phyloP scores from a whole-genome alignment of 73 alveolate genomes.

The Stentor coeruleus region DNA sequence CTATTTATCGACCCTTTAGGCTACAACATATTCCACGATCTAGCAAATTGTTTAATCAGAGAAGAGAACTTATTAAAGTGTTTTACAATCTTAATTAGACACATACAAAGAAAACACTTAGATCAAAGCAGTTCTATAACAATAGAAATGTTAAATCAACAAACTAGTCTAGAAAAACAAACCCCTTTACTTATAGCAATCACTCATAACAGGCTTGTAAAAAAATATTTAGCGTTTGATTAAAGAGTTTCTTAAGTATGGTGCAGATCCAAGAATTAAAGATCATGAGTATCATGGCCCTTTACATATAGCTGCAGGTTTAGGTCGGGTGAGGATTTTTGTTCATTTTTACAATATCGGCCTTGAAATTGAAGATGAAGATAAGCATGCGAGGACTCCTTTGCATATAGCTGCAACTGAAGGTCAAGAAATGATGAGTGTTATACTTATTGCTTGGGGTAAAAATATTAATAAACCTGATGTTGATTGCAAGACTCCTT shows the following conservation, averaged over 20 bases:
- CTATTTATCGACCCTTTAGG: not conserved
- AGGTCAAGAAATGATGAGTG: constrained; percentile 58
- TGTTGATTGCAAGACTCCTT: constrained; percentile 72
- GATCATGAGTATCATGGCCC: constrained; percentile 62
- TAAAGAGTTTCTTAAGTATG: not conserved
- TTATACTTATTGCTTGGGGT: constrained; percentile 65
- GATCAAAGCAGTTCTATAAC: not conserved
- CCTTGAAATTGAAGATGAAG: constrained; percentile 58
- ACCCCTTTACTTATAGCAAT: constrained; percentile 18
- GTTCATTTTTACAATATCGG: constrained; percentile 34
- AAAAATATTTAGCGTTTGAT: not conserved
- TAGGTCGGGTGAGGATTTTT: not conserved
- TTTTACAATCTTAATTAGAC: not conserved
- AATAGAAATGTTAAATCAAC: not conserved
- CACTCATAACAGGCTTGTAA: not conserved
- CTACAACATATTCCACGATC: not conserved
- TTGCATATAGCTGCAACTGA: constrained; percentile 85
- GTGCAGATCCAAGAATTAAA: constrained; percentile 2
- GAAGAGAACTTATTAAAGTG: not conserved
- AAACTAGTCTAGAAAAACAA: not conserved
- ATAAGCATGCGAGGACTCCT: constrained; percentile 66
- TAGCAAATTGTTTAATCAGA: not conserved
- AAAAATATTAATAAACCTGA: constrained; percentile 53
- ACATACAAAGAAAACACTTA: not conserved
- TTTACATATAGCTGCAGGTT: constrained; percentile 44